Conservation (phyloP, 2,329 filamentous ascomycete genomes). For the Penicillium sp. region DNA sequence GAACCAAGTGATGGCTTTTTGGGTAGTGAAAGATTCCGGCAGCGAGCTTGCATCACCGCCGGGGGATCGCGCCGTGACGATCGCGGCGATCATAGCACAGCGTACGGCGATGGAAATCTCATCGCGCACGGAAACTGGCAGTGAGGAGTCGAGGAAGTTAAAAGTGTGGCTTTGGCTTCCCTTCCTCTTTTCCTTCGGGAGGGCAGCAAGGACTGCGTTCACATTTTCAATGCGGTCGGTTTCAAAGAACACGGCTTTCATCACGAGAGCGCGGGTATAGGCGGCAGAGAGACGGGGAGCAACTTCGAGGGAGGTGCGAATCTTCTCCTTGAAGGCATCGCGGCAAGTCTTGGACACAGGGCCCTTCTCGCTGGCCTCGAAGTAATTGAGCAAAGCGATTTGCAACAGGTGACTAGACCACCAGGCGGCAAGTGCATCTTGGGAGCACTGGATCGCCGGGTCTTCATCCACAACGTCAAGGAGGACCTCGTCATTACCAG, state of each 20-base stretch:
- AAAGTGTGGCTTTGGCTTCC: conserved; percentile 35
- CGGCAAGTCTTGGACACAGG: conserved; percentile 44
- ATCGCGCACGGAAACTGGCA: conserved; percentile 50
- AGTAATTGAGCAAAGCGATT: conserved; percentile 64
- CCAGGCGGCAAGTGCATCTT: conserved; percentile 91
- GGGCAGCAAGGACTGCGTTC: conserved; percentile 54
- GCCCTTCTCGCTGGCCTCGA: conserved; percentile 58
- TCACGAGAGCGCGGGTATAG: conserved; percentile 59
- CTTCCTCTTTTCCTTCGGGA: conserved; percentile 46
- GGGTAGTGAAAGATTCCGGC: conserved; percentile 39
- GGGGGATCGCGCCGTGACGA: conserved; percentile 45
- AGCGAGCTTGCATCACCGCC: conserved; percentile 33
- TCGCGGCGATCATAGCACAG: conserved; percentile 60
- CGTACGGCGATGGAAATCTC: conserved; percentile 61
- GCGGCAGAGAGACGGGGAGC: conserved; percentile 79
- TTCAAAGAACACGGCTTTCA: conserved; percentile 61
- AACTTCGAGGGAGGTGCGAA: conserved; percentile 69
- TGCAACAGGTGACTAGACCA: conserved; percentile 77
- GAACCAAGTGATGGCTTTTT: conserved; percentile 46
- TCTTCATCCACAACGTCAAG: conserved; percentile 87
- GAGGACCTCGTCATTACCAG: conserved; percentile 64
- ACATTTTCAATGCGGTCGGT: conserved; percentile 55
- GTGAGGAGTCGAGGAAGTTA: conserved; percentile 56
- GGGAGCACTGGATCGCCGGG: conserved; percentile 77
- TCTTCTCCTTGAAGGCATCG: conserved; percentile 51